Evolutionary conservation across 108 stramenopile genomes (phyloP), one percentile per base, ranked within the genome.

Genomic region (Cyclotella sp.): DNA sequence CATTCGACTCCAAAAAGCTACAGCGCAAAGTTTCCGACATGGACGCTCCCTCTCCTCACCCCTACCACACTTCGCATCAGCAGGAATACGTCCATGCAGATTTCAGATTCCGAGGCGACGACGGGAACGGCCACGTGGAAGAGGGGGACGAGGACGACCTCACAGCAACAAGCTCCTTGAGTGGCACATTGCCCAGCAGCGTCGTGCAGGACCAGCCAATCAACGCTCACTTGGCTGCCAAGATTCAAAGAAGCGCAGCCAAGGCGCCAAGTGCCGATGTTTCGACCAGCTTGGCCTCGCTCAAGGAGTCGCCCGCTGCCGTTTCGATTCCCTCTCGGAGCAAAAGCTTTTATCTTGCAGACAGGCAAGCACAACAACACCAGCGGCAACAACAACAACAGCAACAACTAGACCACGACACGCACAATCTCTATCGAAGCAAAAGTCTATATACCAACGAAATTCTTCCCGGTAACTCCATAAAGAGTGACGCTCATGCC

Each of bases 131-230:
- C 21, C 19, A 21, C 69, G n/a, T 12, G 0, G 15, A 60, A 11
- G 71, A 47, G 27, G 71, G 60, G 7, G 58, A 49, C 58, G 74
- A 75, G 28, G 74, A 75, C 43, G 74, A 65, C 5, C 18, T 51
- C 26, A 66, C 64, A 40, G 57, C 45, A 8, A 65, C 74, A 11
- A 40, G 47, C 41, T 54, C 64, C 1, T 24, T 64, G 0, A 44
- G 61, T 7, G 74, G 74, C 13, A 64, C 63, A 8, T 39, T 66
- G 19, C 41, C 67, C 16, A 47, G 46, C 12, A 43, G 26, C 40
- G 34, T 52, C 12, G 43, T 24, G 10, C 59, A 42, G 26, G 42
- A 47, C 42, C 24, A 19, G 9, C 40, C 28, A 26, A 21, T 0
- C 24, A 58, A 3, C 21, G 3, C 3, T 41, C 63, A 29, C 29